A percentile compares a stretch with the other conserved stretches of the same genome.
Evolutionary conservation across 2,329 filamentous ascomycete species (phyloP).

Genomic region (Neofusicoccum cordaticola): DNA sequence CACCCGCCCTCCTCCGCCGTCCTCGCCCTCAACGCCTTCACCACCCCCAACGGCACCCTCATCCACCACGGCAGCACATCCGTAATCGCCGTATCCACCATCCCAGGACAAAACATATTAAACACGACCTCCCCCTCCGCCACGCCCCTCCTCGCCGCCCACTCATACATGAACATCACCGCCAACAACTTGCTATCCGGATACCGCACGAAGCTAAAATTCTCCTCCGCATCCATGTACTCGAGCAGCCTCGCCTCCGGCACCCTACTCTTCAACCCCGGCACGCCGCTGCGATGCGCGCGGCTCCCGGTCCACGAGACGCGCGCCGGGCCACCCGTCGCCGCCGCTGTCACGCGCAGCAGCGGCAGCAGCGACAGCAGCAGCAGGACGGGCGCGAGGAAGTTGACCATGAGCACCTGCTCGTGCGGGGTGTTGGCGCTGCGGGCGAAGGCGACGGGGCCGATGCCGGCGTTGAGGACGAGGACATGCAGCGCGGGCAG

Average conservation of each 20-base stretch:
- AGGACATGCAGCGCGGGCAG: not conserved
- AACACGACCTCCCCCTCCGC: not conserved
- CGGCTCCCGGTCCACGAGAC: not conserved
- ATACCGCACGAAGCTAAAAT: not conserved
- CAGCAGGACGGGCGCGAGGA: not conserved
- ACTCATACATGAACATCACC: not conserved
- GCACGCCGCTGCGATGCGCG: not conserved
- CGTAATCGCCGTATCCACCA: not conserved
- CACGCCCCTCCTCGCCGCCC: not conserved
- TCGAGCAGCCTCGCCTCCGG: not conserved
- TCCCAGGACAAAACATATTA: not conserved
- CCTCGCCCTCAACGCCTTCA: not conserved
- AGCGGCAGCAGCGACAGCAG: not conserved
- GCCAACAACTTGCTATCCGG: not conserved
- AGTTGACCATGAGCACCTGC: not conserved
- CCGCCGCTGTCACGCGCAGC: not conserved
- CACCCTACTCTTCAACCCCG: too few relatives aligned
- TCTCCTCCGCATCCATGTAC: not conserved
- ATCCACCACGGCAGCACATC: conserved; percentile 3
- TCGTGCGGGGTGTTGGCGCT: not conserved
- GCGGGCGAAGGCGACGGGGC: not conserved
- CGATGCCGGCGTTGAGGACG: not conserved
- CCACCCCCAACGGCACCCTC: not conserved
- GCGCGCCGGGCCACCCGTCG: not conserved
- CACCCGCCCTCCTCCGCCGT: not conserved